Evolutionary conservation across 2,329 filamentous ascomycete genomes (phyloP).

Genomic region (Graphilbum sp.): DNA sequence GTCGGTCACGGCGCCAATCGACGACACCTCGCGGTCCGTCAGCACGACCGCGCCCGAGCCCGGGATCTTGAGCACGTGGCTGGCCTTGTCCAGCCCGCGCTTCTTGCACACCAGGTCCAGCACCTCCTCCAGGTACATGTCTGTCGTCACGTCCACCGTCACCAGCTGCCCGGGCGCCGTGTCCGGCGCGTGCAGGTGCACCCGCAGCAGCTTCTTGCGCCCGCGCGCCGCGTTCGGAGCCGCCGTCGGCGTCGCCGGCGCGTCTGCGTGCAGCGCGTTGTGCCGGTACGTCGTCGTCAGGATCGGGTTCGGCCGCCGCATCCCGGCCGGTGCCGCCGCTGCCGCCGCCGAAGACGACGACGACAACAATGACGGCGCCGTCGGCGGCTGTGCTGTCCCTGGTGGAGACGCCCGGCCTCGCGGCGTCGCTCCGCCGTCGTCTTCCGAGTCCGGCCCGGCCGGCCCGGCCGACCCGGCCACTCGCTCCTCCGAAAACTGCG

Average conservation of each 20-base stretch:
- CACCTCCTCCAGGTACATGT: slow-evolving; percentile 70
- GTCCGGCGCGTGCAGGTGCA: slow-evolving; percentile 57
- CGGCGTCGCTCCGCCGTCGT: slow-evolving; percentile 16
- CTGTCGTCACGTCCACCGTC: slow-evolving; percentile 60
- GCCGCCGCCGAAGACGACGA: slow-evolving; percentile 50
- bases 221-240: slow-evolving; percentile 34
- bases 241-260: slow-evolving; percentile 30
- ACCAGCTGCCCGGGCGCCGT: slow-evolving; percentile 57
- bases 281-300: slow-evolving; percentile 42
- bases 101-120: slow-evolving; percentile 65
- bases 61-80: slow-evolving; percentile 63
- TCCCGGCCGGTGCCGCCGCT: slow-evolving; percentile 9
- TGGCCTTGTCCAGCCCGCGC: slow-evolving; percentile 61
- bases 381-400: not conserved
- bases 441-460: too few species aligned
- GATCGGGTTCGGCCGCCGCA: slow-evolving; percentile 37
- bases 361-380: slow-evolving; percentile 13
- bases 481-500: slow-evolving; percentile 47
- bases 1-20: slow-evolving; percentile 57
- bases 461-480: slow-evolving; percentile 8
- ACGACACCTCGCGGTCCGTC: slow-evolving; percentile 62
- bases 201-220: slow-evolving; percentile 51
- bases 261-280: slow-evolving; percentile 39
- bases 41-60: slow-evolving; percentile 60
- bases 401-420: slow-evolving; percentile 31